These are phyloP conservation scores for Phallus indusiatus DNA, from an alignment of 768 basidiomycete genomes.

Conservation along the genomic window DNA sequence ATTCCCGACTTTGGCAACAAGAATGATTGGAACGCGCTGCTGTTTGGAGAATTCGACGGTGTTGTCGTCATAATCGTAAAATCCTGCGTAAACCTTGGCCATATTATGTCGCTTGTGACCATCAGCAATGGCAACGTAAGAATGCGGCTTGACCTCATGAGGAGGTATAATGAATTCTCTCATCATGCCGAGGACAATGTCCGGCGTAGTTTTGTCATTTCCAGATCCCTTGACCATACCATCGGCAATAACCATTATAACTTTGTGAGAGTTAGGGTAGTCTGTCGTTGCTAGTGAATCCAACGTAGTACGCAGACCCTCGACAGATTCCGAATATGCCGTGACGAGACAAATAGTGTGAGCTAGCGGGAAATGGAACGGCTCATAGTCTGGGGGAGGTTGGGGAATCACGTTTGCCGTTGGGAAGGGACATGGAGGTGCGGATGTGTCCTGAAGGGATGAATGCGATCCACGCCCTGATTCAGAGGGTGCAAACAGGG, in stretches of 20 bases:
- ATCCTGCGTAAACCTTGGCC: constrained; percentile 97
- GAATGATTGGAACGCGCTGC: constrained; percentile 90
- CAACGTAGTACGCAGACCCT: constrained; percentile 94
- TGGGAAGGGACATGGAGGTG: constrained; percentile 87
- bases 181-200: constrained; percentile 96
- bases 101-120: constrained; percentile 99
- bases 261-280: constrained; percentile 95
- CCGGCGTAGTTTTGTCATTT: constrained; percentile 81
- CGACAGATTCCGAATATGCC: constrained; percentile 94
- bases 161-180: constrained; percentile 77
- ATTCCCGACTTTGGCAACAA: constrained; percentile 95
- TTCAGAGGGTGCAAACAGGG: constrained; percentile 62
- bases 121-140: constrained; percentile 97
- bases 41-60: constrained; percentile 89
- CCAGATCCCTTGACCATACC: constrained; percentile 98
- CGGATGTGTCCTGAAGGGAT: constrained; percentile 27
- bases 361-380: constrained; percentile 90
- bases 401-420: constrained; percentile 85
- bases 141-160: constrained; percentile 84
- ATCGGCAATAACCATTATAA: constrained; percentile 92
- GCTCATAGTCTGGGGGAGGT: constrained; percentile 83
- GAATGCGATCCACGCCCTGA: constrained; percentile 69
- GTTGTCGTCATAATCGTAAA: constrained; percentile 88
- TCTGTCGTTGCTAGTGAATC: constrained; percentile 98
- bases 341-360: constrained; percentile 96